Evolutionary conservation across 2,329 filamentous ascomycete species (phyloP), one percentile per base, ranked within the genome.

Genomic region (Fusarium mangiferae): DNA sequence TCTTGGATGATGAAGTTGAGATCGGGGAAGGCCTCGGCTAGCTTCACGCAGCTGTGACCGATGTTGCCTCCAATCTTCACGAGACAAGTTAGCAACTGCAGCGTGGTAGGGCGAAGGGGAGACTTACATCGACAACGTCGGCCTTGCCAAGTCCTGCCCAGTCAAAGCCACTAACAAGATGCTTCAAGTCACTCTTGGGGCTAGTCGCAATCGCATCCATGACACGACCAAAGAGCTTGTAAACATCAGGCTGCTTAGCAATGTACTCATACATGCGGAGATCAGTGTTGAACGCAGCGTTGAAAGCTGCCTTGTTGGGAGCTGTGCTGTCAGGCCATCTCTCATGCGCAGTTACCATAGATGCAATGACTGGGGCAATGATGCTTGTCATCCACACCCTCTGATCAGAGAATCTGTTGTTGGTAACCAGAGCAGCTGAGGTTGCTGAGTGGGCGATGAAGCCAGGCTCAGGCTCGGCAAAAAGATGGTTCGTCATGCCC

Each of bases 71-170:
- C 59, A 9, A 62, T 36, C 59, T 60, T 22, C 3, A 11, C 4
- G 9, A 28, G 4, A 3, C 15, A 7, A 0, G 20, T 48, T 28
- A 48, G 26, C 1, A 1, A 11, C 1, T 11, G 6, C 14, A 7
- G 1, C 22, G 0, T 28, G 6, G 22, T 4, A 2, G 9, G 9
- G 9, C 3, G 20, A 0, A 13, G 13, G 13, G 13, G 0, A 28
- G 9, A 36, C 38, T 38, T 38, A 62, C 59, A 56, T 62, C 59
- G 2, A 62, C 39, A 9, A 62, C 38, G 1, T 7, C 45, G 7
- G 49, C 38, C 10, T 38, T 57, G 6, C 59, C 59, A n/a, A 62
- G 59, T 1, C 49, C 17, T 0, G 38, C 59, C 59, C 59, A 62
- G 12, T 57, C 39, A 15, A 62, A 62, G 20, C 59, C 59, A 17